Percentiles rank a stretch among this genome's conserved stretches.
Conservation (phyloP, 2,329 filamentous ascomycete genomes). For the Aspergillus tamarii region DNA sequence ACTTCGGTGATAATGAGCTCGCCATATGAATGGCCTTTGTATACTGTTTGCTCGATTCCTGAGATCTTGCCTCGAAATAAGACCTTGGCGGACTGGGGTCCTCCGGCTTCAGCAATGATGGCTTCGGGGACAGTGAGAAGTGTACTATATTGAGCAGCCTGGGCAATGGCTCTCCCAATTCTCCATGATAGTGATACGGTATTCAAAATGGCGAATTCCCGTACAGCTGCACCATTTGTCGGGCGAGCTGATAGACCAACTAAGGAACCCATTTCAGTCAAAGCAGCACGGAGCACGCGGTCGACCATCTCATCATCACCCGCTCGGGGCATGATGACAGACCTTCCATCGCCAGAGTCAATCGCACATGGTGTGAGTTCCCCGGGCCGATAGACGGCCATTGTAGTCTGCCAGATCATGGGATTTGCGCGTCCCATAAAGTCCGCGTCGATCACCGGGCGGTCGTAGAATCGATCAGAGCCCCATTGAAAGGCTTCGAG, state of each 20-base stretch:
- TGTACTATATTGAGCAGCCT: conserved; percentile 14
- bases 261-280: conserved; percentile 60
- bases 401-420: conserved; percentile 50
- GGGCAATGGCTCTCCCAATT: conserved; percentile 25
- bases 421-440: conserved; percentile 53
- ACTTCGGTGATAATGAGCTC: conserved; percentile 29
- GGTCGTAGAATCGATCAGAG: conserved; percentile 36
- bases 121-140: conserved; percentile 18
- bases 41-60: conserved; percentile 22
- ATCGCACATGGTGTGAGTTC: conserved; percentile 50
- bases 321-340: conserved; percentile 48
- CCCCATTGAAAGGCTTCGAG: conserved; percentile 21
- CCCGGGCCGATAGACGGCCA: conserved; percentile 46
- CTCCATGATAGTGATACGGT: conserved; percentile 60
- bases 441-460: conserved; percentile 51
- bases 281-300: conserved; percentile 54
- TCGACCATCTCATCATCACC: conserved; percentile 52
- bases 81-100: conserved; percentile 20
- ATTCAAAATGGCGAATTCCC: conserved; percentile 46
- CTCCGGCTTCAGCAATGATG: conserved; percentile 26
- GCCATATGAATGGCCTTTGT: conserved; percentile 37
- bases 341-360: conserved; percentile 55
- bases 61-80: conserved; percentile 28
- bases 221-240: conserved; percentile 12
- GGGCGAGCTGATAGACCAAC: conserved; percentile 23